phyloP scores from a whole-genome alignment of 192 early-diverging fungal species.

The Backusella parvicylindrica region DNA sequence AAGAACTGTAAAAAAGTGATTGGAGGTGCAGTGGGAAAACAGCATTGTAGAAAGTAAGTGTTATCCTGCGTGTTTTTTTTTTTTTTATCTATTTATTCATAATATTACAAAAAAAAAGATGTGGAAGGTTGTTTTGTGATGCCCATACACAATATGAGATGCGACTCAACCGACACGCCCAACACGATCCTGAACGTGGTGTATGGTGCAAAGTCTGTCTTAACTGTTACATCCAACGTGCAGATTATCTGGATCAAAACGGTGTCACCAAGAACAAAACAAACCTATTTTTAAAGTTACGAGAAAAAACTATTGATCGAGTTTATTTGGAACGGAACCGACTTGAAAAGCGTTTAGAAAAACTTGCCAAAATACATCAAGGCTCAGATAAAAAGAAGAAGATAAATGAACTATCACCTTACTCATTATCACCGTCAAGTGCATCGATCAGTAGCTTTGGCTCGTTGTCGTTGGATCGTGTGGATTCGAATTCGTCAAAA shows the following conservation, averaged over 20 bases:
- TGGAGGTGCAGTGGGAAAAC: conserved; percentile 42
- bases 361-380: conserved; percentile 33
- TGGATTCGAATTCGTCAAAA: conserved; percentile 23
- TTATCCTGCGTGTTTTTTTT: too few species aligned
- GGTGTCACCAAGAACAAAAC: conserved; percentile 49
- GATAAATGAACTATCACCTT: neutral
- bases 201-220: conserved; percentile 56
- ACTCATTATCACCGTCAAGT: neutral
- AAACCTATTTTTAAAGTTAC: conserved; percentile 44
- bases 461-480: conserved; percentile 4
- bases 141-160: conserved; percentile 53
- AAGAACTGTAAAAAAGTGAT: conserved; percentile 40
- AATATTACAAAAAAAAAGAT: neutral
- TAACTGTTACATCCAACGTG: conserved; percentile 43
- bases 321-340: conserved; percentile 68
- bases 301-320: conserved; percentile 49
- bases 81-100: too few species aligned
- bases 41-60: conserved; percentile 50
- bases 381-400: neutral
- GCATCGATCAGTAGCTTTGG: neutral
- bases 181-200: conserved; percentile 54
- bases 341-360: conserved; percentile 71
- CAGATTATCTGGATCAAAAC: conserved; percentile 38
- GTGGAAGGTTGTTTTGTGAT: conserved; percentile 58
- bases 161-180: conserved; percentile 52